Evolutionary conservation across 495 filamentous ascomycete genomes (phyloP), one percentile per base, ranked within the genome.

Genomic region (Tuber indicum): DNA sequence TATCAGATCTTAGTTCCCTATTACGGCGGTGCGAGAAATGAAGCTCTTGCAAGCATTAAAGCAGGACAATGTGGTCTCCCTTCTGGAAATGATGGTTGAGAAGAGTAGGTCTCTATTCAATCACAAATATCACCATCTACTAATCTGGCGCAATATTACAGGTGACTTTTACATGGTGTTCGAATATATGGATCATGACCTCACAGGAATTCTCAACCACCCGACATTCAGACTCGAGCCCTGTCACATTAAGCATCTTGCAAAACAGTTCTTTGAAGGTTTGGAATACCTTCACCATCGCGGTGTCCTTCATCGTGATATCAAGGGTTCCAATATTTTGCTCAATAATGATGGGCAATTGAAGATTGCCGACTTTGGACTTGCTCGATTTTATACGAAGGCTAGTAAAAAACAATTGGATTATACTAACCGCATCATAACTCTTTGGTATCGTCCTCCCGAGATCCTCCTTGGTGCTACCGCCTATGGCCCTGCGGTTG

Each of bases 111-210:
- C 7, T 14, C 12, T 52, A 39, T 36, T 26, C 52, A 16, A 17
- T 66, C 26, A 17, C 58, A 66, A 19, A 47, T 26, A 42, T 10
- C 39, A 21, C 75, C 21, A 52, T 42, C 42, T 44, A n/a, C 32
- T 73, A 16, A 46, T 19, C 52, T 76, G 32, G 52, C 72, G 62
- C 75, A 69, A 32, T 49, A 4, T 52, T 23, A 23, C 44, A 82
- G 81, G 80, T 12, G 95, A 98, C 84, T 99, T 96, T 85, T 98
- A 96, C 86, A 99, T 99, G 96, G 96, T 99, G 14, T 99, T 99
- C 78, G 96, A 99, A 83, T 99, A 99, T 83, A 89, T 98, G 43
- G 95, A 95, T 26, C 96, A 99, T 83, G 96, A 99, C 84, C 86
- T 95, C 46, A 95, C 92, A 2, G 88, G 88, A 26, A 84, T 89